These are phyloP conservation scores for Linnemannia schmuckeri DNA, from an alignment of 192 early-diverging fungal species.

Conservation along the genomic window DNA sequence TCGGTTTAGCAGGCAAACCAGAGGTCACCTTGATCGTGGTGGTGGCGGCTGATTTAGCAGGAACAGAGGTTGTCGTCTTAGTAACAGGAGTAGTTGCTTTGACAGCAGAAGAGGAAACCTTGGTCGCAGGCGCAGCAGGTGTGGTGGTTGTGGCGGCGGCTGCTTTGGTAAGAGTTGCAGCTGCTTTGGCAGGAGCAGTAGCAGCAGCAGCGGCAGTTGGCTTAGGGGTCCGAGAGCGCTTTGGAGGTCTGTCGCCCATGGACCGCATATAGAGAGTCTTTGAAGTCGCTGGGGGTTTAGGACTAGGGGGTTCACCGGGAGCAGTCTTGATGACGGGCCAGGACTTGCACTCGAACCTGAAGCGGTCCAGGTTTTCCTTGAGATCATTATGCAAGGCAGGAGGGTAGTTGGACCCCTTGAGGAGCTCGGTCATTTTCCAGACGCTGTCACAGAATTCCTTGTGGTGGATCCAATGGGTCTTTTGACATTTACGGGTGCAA, in stretches of 20 bases:
- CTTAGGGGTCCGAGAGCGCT: not conserved
- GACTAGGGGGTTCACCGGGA: not conserved
- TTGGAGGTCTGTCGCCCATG: not conserved
- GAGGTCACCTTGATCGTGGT: not conserved
- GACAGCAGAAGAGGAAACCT: not conserved
- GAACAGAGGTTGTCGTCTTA: not conserved
- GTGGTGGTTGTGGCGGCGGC: not conserved
- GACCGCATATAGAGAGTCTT: not conserved
- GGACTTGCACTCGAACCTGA: not conserved
- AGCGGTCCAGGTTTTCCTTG: not conserved
- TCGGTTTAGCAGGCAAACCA: not conserved
- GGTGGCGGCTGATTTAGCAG: not conserved
- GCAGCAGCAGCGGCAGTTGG: not conserved
- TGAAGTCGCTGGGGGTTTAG: not conserved
- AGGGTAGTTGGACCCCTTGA: not conserved
- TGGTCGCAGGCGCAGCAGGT: not conserved
- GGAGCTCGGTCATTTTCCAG: not conserved
- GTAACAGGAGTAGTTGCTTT: not conserved
- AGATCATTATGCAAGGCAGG: not conserved
- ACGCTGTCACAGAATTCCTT: not conserved
- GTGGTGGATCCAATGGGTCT: constrained; percentile 1
- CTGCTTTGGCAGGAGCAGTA: not conserved
- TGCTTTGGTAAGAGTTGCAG: not conserved
- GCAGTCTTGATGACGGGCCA: not conserved
- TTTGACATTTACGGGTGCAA: not conserved